phyloP scores from a whole-genome alignment of 169 alveolate genomes.

The Babesia bovis region DNA sequence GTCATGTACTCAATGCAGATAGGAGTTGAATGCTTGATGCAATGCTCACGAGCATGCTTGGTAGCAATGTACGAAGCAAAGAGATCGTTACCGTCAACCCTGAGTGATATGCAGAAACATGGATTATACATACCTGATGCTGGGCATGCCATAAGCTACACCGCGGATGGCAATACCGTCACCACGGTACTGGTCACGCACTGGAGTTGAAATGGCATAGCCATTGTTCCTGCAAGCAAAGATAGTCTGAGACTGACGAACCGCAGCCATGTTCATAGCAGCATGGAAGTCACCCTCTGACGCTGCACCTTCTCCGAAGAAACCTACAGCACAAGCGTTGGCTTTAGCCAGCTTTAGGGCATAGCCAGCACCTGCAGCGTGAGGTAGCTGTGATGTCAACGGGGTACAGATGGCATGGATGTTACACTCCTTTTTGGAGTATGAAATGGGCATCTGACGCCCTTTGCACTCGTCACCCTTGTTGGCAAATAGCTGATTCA shows the following conservation, averaged over 20 bases:
- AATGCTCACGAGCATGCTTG: constrained; percentile 86
- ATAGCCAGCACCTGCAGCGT: constrained; percentile 96
- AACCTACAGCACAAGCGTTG: constrained; percentile 87
- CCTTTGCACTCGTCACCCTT: constrained; percentile 92
- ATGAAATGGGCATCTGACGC: constrained; percentile 96
- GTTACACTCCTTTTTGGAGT: constrained; percentile 83
- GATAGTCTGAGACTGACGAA: constrained; percentile 88
- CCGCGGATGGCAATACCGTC: constrained; percentile 96
- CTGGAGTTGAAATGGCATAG: constrained; percentile 94
- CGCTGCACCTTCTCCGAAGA: constrained; percentile 98
- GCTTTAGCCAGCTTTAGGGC: constrained; percentile 84
- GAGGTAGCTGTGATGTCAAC: constrained; percentile 91
- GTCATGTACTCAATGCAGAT: constrained; percentile 91
- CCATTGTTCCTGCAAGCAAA: constrained; percentile 94
- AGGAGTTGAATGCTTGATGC: constrained; percentile 82
- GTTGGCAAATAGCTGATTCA: constrained; percentile 78
- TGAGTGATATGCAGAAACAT: not conserved
- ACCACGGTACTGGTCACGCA: constrained; percentile 91
- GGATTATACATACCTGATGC: constrained; percentile 71
- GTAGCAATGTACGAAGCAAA: constrained; percentile 92
- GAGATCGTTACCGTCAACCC: constrained; percentile 90
- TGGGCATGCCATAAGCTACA: constrained; percentile 90
- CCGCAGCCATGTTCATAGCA: constrained; percentile 94
- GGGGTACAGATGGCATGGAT: constrained; percentile 93
- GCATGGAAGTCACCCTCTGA: constrained; percentile 96